Evolutionary conservation across 495 filamentous ascomycete genomes (phyloP).

Genomic region (Mytilinidion resinicola): DNA sequence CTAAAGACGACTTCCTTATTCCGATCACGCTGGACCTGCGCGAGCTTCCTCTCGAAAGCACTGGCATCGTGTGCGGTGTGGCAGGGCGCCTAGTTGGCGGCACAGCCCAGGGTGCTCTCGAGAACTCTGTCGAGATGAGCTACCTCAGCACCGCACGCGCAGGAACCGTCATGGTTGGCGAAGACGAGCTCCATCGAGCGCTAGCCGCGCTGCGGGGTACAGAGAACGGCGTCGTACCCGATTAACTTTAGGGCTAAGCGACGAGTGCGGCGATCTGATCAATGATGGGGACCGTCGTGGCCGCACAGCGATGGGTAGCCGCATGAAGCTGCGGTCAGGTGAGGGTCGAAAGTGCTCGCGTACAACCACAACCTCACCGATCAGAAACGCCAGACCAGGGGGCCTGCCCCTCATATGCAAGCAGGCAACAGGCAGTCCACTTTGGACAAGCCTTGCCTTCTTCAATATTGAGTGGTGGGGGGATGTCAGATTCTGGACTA

Average conservation of each 20-base stretch:
- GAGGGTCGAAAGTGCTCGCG: neutral
- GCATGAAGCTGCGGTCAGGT: neutral
- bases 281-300: neutral
- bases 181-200: constrained; percentile 63
- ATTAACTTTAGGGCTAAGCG: constrained; percentile 11
- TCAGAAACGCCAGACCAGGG: neutral
- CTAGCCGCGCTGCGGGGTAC: constrained; percentile 56
- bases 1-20: constrained; percentile 71
- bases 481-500: no score
- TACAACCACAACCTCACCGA: neutral
- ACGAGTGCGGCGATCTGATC: neutral
- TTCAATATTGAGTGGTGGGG: no score
- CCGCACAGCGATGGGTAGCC: neutral
- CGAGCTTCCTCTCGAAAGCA: constrained; percentile 77
- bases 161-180: constrained; percentile 79
- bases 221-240: constrained; percentile 25
- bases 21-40: constrained; percentile 85
- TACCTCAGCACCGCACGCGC: constrained; percentile 86
- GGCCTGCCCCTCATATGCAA: no score
- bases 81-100: constrained; percentile 68
- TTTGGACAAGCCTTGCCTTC: no score
- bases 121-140: constrained; percentile 68
- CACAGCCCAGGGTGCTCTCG: constrained; percentile 21
- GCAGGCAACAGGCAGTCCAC: no score
- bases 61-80: constrained; percentile 89